Percentiles rank a stretch among this genome's conserved stretches.
phyloP scores from a whole-genome alignment of 768 basidiomycete genomes.

The Amanita rubescens region DNA sequence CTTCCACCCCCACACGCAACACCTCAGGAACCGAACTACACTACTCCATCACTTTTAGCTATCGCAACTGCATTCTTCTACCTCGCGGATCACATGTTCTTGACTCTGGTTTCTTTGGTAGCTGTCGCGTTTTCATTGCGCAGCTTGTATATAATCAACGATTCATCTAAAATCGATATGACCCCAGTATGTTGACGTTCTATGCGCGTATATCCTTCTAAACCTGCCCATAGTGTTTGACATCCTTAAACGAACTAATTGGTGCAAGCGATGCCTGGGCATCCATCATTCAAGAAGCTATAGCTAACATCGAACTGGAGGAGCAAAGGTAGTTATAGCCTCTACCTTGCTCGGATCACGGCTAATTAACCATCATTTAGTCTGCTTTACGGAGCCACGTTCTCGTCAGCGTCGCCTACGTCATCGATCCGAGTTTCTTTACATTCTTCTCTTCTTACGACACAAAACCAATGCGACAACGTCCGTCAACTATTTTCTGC shows the following conservation, averaged over 20 bases:
- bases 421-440: conserved; percentile 63
- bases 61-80: conserved; percentile 33
- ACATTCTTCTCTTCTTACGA: conserved; percentile 66
- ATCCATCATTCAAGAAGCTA: conserved; percentile 61
- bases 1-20: conserved; percentile 11
- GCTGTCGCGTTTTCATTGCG: conserved; percentile 33
- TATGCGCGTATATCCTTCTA: conserved; percentile 5
- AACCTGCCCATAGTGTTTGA: conserved; percentile 43
- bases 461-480: conserved; percentile 75
- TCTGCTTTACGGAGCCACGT: conserved; percentile 31
- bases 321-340: conserved; percentile 47
- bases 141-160: conserved; percentile 22
- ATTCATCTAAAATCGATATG: conserved; percentile 41
- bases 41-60: conserved; percentile 32
- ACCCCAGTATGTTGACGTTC: conserved; percentile 37
- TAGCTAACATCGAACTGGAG: conserved; percentile 59
- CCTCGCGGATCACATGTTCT: conserved; percentile 34
- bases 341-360: conserved; percentile 2
- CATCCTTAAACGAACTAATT: conserved; percentile 60
- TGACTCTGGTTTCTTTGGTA: conserved; percentile 31
- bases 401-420: conserved; percentile 38
- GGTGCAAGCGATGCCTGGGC: conserved; percentile 68
- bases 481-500: conserved; percentile 74
- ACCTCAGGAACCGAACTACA: conserved; percentile 29
- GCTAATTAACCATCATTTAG: conserved; percentile 6